These are phyloP conservation scores for Cornus controversa DNA, from an alignment of 148 eudicot genomes.

Conservation along the genomic window DNA sequence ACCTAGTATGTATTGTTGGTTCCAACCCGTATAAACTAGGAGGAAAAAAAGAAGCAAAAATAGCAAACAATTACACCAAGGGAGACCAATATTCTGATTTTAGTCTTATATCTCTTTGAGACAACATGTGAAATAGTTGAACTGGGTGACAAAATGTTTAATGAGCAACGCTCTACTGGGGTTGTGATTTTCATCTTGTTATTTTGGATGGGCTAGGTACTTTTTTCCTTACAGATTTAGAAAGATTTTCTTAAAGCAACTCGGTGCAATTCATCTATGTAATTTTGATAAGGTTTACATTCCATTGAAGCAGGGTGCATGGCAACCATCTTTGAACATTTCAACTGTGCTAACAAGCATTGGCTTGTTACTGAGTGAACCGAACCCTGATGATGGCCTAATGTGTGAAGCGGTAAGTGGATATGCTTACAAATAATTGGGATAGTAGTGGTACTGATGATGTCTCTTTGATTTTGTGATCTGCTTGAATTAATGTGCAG, in stretches of 20 bases:
- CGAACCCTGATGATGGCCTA: constrained; percentile 72
- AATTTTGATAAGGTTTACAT: not conserved
- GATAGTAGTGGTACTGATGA: not conserved
- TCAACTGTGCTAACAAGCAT: constrained; percentile 61
- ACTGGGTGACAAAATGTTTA: too few species aligned
- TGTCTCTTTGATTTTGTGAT: not conserved
- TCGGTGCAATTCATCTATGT: not conserved
- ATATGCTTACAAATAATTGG: not conserved
- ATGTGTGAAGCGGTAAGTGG: constrained; percentile 63
- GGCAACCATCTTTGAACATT: constrained; percentile 71
- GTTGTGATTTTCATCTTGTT: not conserved
- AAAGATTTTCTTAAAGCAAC: not conserved
- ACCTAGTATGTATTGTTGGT: not conserved
- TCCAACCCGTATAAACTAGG: not conserved
- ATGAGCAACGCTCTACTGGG: too few species aligned
- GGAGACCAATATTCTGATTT: too few species aligned
- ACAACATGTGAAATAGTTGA: too few species aligned
- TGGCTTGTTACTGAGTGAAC: constrained; percentile 56
- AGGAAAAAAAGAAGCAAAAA: too few species aligned
- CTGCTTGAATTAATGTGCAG: constrained; percentile 28
- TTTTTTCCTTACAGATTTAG: too few species aligned
- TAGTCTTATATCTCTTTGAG: not conserved
- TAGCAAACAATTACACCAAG: too few species aligned
- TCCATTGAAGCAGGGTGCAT: constrained; percentile 50
- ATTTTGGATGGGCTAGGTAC: not conserved